Percentiles rank a stretch among this genome's conserved stretches.
These are phyloP conservation scores for Fusarium nodosum DNA, from an alignment of 2,329 filamentous ascomycete species.

Conservation along the genomic window DNA sequence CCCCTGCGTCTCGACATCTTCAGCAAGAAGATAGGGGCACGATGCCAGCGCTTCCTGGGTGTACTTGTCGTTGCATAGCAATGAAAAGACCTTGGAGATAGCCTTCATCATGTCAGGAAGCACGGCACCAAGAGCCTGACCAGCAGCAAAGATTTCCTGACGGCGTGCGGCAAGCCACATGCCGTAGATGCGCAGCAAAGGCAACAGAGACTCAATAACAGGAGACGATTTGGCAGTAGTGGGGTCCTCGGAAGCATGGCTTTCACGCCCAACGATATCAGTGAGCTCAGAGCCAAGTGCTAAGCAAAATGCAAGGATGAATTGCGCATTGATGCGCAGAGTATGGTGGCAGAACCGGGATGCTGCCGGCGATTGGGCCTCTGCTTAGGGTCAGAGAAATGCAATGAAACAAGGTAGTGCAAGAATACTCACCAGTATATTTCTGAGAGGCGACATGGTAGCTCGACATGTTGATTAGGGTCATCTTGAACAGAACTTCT, in stretches of 20 bases:
- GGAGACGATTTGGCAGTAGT: constrained; percentile 53
- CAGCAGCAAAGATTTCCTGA: constrained; percentile 61
- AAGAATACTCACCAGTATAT: constrained; percentile 52
- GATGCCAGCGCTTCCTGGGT: constrained; percentile 55
- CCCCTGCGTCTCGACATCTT: constrained; percentile 64
- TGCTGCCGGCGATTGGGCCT: constrained; percentile 61
- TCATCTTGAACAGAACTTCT: constrained; percentile 79
- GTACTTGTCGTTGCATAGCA: constrained; percentile 62
- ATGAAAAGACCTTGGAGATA: constrained; percentile 62
- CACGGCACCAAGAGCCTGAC: constrained; percentile 60
- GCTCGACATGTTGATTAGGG: constrained; percentile 87
- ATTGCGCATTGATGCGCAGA: constrained; percentile 82
- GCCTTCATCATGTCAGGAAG: constrained; percentile 62
- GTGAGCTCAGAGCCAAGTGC: constrained; percentile 78
- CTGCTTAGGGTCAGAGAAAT: constrained; percentile 49
- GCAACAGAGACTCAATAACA: constrained; percentile 61
- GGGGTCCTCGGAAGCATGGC: constrained; percentile 40
- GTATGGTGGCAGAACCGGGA: constrained; percentile 73
- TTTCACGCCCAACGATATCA: constrained; percentile 55
- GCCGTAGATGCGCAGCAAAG: constrained; percentile 66
- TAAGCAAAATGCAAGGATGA: constrained; percentile 79
- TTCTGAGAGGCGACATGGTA: constrained; percentile 73
- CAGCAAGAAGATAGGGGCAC: constrained; percentile 64
- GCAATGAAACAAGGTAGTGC: not conserved
- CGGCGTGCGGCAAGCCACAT: constrained; percentile 66